A percentile compares a stretch with the other conserved stretches of the same genome.
These are phyloP conservation scores for Rhododendron molle DNA, from an alignment of 148 eudicot species.

Conservation along the genomic window DNA sequence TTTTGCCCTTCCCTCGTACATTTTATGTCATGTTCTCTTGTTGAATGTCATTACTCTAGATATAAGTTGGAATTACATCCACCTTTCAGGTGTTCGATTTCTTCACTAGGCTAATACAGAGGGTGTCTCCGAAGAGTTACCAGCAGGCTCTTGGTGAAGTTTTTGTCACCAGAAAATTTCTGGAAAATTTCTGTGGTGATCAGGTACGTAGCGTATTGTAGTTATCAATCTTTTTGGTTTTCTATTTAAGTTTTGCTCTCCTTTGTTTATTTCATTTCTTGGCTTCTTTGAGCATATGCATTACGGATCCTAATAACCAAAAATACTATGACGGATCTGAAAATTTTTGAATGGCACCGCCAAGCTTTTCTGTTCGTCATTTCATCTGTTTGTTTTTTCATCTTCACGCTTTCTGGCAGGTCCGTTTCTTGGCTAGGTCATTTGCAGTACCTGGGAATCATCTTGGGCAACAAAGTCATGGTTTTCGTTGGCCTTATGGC, in stretches of 20 bases:
- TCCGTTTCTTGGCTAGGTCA: conserved; percentile 94
- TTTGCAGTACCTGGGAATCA: conserved; percentile 97
- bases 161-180: conserved; percentile 75
- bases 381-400: background rate
- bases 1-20: background rate
- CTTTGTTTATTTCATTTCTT: background rate
- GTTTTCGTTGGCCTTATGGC: conserved; percentile 99
- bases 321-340: background rate
- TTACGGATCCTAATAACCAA: background rate
- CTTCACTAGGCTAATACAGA: conserved; percentile 81
- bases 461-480: conserved; percentile 99
- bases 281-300: background rate
- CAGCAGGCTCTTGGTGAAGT: conserved; percentile 90
- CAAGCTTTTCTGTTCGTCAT: background rate
- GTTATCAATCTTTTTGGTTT: background rate
- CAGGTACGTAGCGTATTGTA: conserved; percentile 45
- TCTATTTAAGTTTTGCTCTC: background rate
- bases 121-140: conserved; percentile 96
- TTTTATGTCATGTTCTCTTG: background rate
- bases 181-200: conserved; percentile 91
- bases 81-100: conserved; percentile 63
- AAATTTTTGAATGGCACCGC: background rate
- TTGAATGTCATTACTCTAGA: background rate
- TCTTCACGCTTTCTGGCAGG: conserved; percentile 41
- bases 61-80: background rate